Base-by-base conservation (phyloP, 768 basidiomycete species). In the Coprinopsis cinerea region DNA sequence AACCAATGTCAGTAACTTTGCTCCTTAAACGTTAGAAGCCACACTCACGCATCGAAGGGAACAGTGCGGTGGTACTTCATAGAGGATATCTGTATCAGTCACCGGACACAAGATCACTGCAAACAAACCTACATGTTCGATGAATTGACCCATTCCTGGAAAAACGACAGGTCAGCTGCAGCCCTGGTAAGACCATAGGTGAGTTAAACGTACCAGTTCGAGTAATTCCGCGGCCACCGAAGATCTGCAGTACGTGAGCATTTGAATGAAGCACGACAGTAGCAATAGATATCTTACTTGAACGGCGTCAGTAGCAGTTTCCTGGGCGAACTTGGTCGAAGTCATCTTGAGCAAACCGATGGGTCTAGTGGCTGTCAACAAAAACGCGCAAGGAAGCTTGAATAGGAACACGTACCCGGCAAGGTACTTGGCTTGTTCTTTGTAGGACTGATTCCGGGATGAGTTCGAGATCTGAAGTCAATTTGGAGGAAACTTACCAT, bases 191-290 rank as follows among this genome's bases (percentile, higher is more conserved):
- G 37, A 13, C n/a, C 18, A 36, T 37, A 25, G 25, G 15, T 49
- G 34, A n/a, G 25, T 24, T 17, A 28, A 37, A 44, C 77, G 72
- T 77, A 51, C 88, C 89, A 6, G 84, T 84, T 65, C 79, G 77
- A 11, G 92, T 94, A 52, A 94, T 79, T 40, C 88, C 92, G 57
- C 92, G 81, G 18, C 92, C 92, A 54, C 90, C 90, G 61, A 92
- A 92, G 56, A 92, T 82, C 74, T 74, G 42, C 9, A 9, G 25
- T 43, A 17, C 4, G 41, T 26, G 24, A 24, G 17, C 15, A 20
- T 42, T 23, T 45, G 34, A 15, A 52, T 25, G 40, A n/a, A n/a
- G n/a, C n/a, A n/a, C 13, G 36, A 47, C 14, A 53, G 41, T 25
- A 50, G n/a, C 44, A 47, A 44, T 27, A 17, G 18, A 15, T 20